Evolutionary conservation across 345 rosid genomes (phyloP).

Genomic region (Eutrema yunnanense): DNA sequence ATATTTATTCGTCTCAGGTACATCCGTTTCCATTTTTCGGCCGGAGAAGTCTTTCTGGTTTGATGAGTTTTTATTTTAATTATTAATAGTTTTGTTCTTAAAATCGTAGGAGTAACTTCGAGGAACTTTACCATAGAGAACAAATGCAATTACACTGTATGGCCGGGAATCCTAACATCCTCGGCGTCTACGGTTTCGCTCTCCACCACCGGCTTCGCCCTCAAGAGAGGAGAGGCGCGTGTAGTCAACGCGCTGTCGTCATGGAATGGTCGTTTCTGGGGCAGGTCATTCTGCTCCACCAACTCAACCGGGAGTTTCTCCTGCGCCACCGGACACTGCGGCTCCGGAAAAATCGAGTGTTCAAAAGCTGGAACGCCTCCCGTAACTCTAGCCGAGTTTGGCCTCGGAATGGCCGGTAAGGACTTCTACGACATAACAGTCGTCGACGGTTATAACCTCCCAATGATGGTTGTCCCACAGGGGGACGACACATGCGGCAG

Average conservation of each 20-base stretch:
- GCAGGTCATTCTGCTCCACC: too few relatives aligned
- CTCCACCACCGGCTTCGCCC: too few relatives aligned
- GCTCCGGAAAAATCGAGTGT: too few relatives aligned
- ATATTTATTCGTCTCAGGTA: too few relatives aligned
- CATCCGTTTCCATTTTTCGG: background rate
- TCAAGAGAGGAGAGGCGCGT: too few relatives aligned
- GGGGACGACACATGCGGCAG: background rate
- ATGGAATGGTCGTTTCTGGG: too few relatives aligned
- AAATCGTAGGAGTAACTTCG: background rate
- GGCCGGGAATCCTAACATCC: too few relatives aligned
- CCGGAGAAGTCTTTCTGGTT: background rate
- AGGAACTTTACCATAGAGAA: conserved; percentile 31
- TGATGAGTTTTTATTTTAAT: background rate
- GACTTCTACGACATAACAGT: conserved; percentile 34
- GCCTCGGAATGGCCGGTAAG: conserved; percentile 13
- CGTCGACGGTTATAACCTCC: conserved; percentile 25
- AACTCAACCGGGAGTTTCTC: too few relatives aligned
- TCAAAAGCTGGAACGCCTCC: conserved; percentile 20
- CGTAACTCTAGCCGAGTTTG: conserved; percentile 35
- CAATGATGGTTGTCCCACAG: background rate
- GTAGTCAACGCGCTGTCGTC: too few relatives aligned
- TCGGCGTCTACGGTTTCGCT: too few relatives aligned
- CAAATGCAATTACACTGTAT: conserved; percentile 31
- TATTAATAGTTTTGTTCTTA: background rate
- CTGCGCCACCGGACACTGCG: too few relatives aligned